Conservation (phyloP, 352 stramenopile genomes). For the Phytophthora idaei region DNA sequence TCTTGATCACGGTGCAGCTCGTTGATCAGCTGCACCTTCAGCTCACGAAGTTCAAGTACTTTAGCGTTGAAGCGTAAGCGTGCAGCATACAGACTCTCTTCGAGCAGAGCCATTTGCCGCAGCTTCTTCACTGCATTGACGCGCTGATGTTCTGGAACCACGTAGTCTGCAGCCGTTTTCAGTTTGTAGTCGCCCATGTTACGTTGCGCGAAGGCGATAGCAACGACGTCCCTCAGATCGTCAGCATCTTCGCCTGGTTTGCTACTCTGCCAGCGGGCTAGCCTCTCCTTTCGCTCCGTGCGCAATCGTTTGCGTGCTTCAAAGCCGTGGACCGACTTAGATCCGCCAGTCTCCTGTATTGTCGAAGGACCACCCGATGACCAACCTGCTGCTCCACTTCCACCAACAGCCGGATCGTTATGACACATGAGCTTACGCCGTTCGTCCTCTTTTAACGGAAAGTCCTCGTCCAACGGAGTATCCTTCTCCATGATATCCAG, state of each 20-base stretch:
- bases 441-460: conserved; percentile 70
- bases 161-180: conserved; percentile 87
- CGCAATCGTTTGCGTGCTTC: conserved; percentile 83
- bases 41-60: conserved; percentile 86
- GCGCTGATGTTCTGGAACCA: conserved; percentile 88
- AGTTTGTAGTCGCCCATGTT: conserved; percentile 94
- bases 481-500: conserved; percentile 77
- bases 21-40: conserved; percentile 88
- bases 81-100: conserved; percentile 83
- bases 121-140: conserved; percentile 92
- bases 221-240: conserved; percentile 89
- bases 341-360: conserved; percentile 5
- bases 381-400: conserved; percentile 15
- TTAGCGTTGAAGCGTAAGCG: conserved; percentile 91
- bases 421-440: conserved; percentile 46
- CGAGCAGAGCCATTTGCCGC: conserved; percentile 84
- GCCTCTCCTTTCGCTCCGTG: conserved; percentile 65
- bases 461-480: conserved; percentile 21
- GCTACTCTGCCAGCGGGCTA: conserved; percentile 62
- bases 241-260: conserved; percentile 92
- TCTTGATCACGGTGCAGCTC: conserved; percentile 65
- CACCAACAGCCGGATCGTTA: conserved; percentile 16
- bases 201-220: conserved; percentile 85
- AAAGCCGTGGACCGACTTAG: conserved; percentile 69
- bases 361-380: conserved; percentile 4